Percentiles rank a stretch among this genome's conserved stretches.
Evolutionary conservation across 2,329 filamentous ascomycete species (phyloP).

Genomic region (Tolypocladium album): DNA sequence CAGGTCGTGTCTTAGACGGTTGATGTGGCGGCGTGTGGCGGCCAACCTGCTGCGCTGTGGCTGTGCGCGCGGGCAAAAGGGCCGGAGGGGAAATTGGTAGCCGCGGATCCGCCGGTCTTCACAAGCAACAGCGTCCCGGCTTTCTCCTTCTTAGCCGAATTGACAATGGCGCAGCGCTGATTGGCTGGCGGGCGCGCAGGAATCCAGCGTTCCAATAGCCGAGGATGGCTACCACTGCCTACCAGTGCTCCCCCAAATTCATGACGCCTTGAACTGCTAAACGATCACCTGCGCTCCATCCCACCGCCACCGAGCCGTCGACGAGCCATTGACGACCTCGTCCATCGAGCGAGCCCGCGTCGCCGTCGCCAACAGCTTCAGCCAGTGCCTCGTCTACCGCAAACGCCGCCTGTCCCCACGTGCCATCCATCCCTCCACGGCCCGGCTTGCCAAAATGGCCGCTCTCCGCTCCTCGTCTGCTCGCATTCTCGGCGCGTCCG

Average conservation of each 20-base stretch:
- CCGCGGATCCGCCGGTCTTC: background rate
- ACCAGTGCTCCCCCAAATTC: constrained; percentile 1
- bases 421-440: background rate
- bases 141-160: constrained; percentile 18
- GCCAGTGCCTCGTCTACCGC: background rate
- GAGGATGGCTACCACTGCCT: constrained; percentile 5
- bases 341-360: background rate
- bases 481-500: constrained; percentile 38
- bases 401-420: background rate
- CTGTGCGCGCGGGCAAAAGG: background rate
- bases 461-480: constrained; percentile 48
- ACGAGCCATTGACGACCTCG: background rate
- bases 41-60: background rate
- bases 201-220: constrained; percentile 6
- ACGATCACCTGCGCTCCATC: background rate
- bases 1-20: too few species aligned
- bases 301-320: background rate
- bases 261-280: background rate
- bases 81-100: background rate
- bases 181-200: constrained; percentile 5
- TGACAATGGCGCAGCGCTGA: constrained; percentile 14
- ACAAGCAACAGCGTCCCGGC: constrained; percentile 10
- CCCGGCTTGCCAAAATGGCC: constrained; percentile 33
- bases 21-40: too few species aligned
- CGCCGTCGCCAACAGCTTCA: background rate